These are phyloP conservation scores for Trapa incisa DNA, from an alignment of 345 rosid genomes.

Conservation along the genomic window DNA sequence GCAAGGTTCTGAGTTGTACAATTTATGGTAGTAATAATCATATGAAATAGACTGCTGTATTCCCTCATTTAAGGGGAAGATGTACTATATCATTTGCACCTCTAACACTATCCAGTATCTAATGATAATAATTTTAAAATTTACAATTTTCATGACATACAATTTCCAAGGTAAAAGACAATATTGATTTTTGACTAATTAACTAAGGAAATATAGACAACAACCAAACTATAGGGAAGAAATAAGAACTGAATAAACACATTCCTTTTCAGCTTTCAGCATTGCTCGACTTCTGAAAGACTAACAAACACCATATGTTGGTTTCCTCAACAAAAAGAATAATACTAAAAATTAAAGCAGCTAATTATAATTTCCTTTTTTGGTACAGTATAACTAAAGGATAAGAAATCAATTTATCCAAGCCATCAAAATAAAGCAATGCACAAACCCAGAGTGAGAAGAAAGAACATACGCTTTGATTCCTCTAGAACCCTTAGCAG, in stretches of 20 bases:
- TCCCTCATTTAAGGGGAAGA: no score
- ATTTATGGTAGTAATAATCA: no score
- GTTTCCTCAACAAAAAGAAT: not conserved
- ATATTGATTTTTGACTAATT: not conserved
- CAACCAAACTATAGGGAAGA: not conserved
- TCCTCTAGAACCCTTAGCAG: constrained; percentile 24
- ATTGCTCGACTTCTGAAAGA: not conserved
- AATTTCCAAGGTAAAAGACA: not conserved
- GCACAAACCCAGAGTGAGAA: not conserved
- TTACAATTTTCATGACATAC: not conserved
- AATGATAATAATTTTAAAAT: not conserved
- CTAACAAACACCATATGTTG: no score
- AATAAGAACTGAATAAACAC: not conserved
- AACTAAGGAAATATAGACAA: not conserved
- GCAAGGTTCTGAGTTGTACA: no score
- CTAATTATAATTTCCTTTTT: no score
- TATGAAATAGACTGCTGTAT: no score
- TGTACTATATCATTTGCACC: not conserved
- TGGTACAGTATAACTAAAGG: not conserved
- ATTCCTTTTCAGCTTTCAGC: not conserved
- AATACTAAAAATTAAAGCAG: no score
- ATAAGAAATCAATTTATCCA: not conserved
- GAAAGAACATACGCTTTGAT: constrained; percentile 49
- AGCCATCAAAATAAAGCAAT: not conserved
- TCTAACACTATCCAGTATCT: not conserved